These are phyloP conservation scores for Rhodosorus marinus DNA, from an alignment of 23 red algal genomes.

Conservation along the genomic window DNA sequence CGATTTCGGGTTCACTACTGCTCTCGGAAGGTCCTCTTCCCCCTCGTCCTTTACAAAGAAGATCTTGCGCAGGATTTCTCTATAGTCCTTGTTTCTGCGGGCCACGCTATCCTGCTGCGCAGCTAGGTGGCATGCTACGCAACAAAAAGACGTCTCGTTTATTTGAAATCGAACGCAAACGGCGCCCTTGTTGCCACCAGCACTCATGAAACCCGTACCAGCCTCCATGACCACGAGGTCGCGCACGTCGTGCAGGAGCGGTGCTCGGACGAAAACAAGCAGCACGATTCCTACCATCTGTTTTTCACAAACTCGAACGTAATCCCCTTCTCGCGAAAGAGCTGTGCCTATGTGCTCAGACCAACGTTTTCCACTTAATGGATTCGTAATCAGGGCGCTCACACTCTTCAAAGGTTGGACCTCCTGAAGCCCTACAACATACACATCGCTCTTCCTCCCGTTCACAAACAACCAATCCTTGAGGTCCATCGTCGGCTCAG, in stretches of 20 bases:
- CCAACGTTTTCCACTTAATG: slow-evolving; percentile 39
- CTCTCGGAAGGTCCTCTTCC: background rate
- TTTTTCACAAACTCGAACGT: slow-evolving; percentile 8
- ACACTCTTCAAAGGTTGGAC: slow-evolving; percentile 59
- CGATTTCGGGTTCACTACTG: no score
- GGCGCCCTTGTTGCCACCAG: slow-evolving; percentile 89
- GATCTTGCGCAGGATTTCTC: slow-evolving; percentile 58
- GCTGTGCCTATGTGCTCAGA: no score
- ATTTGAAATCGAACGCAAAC: slow-evolving; percentile 65
- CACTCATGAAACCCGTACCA: slow-evolving; percentile 68
- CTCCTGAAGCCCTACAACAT: slow-evolving; percentile 88
- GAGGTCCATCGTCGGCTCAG: slow-evolving; percentile 17
- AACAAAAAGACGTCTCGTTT: slow-evolving; percentile 56
- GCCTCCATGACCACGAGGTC: background rate
- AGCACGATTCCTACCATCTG: slow-evolving; percentile 93
- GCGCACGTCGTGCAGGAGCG: background rate
- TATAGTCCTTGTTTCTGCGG: slow-evolving; percentile 69
- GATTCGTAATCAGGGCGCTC: slow-evolving; percentile 68
- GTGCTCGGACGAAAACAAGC: slow-evolving; percentile 34
- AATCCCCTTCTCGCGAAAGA: slow-evolving; percentile 14
- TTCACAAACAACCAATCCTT: slow-evolving; percentile 37
- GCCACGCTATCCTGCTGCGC: slow-evolving; percentile 79
- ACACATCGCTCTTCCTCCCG: slow-evolving; percentile 12
- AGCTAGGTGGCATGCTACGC: slow-evolving; percentile 73
- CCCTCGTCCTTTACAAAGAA: no score